Evolutionary conservation across 2,329 filamentous ascomycete species (phyloP).

Genomic region (Aspergillus sp.): DNA sequence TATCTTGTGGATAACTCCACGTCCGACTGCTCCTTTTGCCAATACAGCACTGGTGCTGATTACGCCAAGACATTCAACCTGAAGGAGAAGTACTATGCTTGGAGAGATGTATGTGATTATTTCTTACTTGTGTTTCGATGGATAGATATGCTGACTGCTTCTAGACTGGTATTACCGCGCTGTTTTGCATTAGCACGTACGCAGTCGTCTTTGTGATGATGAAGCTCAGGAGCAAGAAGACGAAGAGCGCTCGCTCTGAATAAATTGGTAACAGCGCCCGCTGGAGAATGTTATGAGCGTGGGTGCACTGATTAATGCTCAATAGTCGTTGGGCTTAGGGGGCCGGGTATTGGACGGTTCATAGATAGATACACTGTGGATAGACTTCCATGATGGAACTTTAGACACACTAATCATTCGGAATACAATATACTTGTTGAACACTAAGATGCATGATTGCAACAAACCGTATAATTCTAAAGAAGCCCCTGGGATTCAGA

Average conservation of each 20-base stretch:
- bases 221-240: constrained; percentile 49
- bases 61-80: constrained; percentile 35
- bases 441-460: too few relatives aligned
- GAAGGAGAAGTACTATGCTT: constrained; percentile 32
- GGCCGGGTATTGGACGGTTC: too few relatives aligned
- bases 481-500: too few relatives aligned
- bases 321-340: too few relatives aligned
- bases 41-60: constrained; percentile 30
- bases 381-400: too few relatives aligned
- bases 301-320: too few relatives aligned
- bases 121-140: background rate
- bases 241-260: constrained; percentile 39
- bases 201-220: constrained; percentile 47
- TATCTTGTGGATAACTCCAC: constrained; percentile 31
- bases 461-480: too few relatives aligned
- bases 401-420: too few relatives aligned
- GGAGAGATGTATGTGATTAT: constrained; percentile 34
- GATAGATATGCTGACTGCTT: background rate
- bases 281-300: too few relatives aligned
- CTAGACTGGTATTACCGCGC: constrained; percentile 41
- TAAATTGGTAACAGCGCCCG: background rate
- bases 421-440: too few relatives aligned
- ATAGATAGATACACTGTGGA: too few relatives aligned
- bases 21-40: constrained; percentile 28
- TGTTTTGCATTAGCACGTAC: constrained; percentile 45